Evolutionary conservation across 2,329 filamentous ascomycete species (phyloP), one percentile per base, ranked within the genome.

Genomic region (Botrytis hyacinthi): DNA sequence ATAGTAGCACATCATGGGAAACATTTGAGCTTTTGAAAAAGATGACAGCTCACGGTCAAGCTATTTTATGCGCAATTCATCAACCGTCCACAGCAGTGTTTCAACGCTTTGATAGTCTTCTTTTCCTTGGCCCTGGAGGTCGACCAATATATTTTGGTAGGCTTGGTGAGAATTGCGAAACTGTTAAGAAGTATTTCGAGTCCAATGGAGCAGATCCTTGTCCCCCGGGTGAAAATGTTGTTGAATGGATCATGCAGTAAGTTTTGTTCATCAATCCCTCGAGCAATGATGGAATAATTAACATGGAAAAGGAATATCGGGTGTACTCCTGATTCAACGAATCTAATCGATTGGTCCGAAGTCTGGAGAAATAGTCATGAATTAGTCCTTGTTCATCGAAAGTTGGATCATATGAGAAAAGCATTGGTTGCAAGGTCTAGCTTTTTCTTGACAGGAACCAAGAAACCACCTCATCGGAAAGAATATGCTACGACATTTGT

Each of bases 51-150:
- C 92, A 90, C 76, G 95, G 95, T 22, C 93, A 96, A 81, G 94
- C 95, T 67, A 93, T 98, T 82, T 89, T 98, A 20, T 97, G 94
- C 84, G 97, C 95, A 10, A 97, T 98, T 74, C 95, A 98, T 81
- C 95, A 98, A 83, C 95, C 95, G 18, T 97, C 93, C 12, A 94
- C 94, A 46, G 94, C 97, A 88, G 86, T 98, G 72, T 97, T 98
- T 86, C 93, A 97, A 82, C 91, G 93, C 69, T 98, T 96, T 81
- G 93, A 95, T 79, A 88, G 92, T 74, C 87, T 96, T 12, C 86
- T 95, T 44, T 93, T 96, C 84, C 84, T 95, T 29, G 90, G 90
- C 46, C 90, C 88, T 80, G 93, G 93, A 73, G 93, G 93, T 69
- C 87, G 86, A 79, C 93, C 92, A 2, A 91, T 95, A 63, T 96